Percentiles rank a stretch among this genome's conserved stretches.
phyloP scores from a whole-genome alignment of 2,329 filamentous ascomycete genomes.

The Claviceps cyperi region DNA sequence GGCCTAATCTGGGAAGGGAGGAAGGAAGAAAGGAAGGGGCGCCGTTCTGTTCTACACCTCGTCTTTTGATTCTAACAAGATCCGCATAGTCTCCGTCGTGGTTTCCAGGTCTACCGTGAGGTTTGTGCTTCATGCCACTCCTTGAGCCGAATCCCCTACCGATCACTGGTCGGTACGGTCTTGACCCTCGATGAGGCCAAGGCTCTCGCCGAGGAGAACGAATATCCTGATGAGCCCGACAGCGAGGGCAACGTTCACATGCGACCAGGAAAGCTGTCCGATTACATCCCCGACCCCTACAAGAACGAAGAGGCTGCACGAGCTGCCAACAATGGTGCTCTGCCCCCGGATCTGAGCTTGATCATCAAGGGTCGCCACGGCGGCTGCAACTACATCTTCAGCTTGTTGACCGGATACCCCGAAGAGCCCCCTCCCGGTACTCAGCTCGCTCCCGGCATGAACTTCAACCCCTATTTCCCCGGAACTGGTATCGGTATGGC shows the following conservation, averaged over 20 bases:
- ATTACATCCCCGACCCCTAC: slow-evolving; percentile 91
- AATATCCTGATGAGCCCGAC: slow-evolving; percentile 97
- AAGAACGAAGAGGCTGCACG: slow-evolving; percentile 98
- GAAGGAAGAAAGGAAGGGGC: background rate
- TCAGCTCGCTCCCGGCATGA: slow-evolving; percentile 72
- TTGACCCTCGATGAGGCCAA: slow-evolving; percentile 98
- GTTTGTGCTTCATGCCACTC: slow-evolving; percentile 98
- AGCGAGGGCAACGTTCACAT: slow-evolving; percentile 97
- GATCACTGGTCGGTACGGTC: slow-evolving; percentile 74
- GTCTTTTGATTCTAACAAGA: background rate
- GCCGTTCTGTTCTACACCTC: background rate
- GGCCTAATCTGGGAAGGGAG: too few relatives aligned
- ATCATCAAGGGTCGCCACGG: slow-evolving; percentile 97
- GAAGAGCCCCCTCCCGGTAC: slow-evolving; percentile 90
- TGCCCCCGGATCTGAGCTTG: slow-evolving; percentile 92
- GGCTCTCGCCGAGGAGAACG: slow-evolving; percentile 90
- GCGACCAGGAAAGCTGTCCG: slow-evolving; percentile 94
- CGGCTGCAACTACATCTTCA: slow-evolving; percentile 98
- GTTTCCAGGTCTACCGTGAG: slow-evolving; percentile 98
- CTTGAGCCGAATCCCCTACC: slow-evolving; percentile 85
- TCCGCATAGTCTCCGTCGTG: slow-evolving; percentile 67
- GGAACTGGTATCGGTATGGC: slow-evolving; percentile 98
- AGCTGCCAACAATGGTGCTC: slow-evolving; percentile 94
- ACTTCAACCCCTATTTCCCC: slow-evolving; percentile 99
- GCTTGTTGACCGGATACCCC: slow-evolving; percentile 88